These are phyloP conservation scores for Leucocoprinus sp. DNA, from an alignment of 768 basidiomycete genomes.

Conservation along the genomic window DNA sequence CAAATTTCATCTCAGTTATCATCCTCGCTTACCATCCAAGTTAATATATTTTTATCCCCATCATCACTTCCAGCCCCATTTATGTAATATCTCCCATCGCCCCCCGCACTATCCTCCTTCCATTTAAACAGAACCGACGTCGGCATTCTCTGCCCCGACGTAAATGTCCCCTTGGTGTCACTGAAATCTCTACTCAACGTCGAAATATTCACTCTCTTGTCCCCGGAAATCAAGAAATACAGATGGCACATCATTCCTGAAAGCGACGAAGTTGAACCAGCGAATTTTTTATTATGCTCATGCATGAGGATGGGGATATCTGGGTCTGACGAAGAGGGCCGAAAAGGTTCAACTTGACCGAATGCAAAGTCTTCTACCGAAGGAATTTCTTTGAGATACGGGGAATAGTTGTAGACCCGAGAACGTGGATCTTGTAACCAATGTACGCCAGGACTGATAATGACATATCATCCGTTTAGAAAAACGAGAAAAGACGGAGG, in stretches of 20 bases:
- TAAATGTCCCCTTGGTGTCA: constrained; percentile 58
- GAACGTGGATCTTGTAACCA: constrained; percentile 85
- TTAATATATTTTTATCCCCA: constrained; percentile 60
- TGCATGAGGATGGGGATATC: constrained; percentile 59
- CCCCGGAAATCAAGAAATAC: constrained; percentile 77
- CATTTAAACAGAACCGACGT: constrained; percentile 55
- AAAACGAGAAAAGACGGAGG: not conserved
- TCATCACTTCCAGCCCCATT: constrained; percentile 18
- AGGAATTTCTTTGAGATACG: constrained; percentile 65
- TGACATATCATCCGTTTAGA: constrained; percentile 1
- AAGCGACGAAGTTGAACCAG: constrained; percentile 86
- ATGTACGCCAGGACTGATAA: constrained; percentile 72
- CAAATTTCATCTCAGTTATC: not conserved
- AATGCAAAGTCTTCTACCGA: constrained; percentile 80
- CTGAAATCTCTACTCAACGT: constrained; percentile 54
- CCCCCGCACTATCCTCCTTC: constrained; percentile 35
- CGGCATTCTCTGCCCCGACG: constrained; percentile 73
- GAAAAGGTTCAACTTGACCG: constrained; percentile 63
- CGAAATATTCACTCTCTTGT: constrained; percentile 55
- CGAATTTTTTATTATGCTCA: constrained; percentile 50
- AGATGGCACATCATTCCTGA: constrained; percentile 79
- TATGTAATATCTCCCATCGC: constrained; percentile 1
- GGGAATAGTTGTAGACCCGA: constrained; percentile 76
- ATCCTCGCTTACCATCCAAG: constrained; percentile 52
- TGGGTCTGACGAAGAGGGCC: constrained; percentile 75